Percentiles rank a stretch among this genome's conserved stretches.
Evolutionary conservation across 2,329 filamentous ascomycete genomes (phyloP).

Genomic region (Dryadomyces sulphureus): DNA sequence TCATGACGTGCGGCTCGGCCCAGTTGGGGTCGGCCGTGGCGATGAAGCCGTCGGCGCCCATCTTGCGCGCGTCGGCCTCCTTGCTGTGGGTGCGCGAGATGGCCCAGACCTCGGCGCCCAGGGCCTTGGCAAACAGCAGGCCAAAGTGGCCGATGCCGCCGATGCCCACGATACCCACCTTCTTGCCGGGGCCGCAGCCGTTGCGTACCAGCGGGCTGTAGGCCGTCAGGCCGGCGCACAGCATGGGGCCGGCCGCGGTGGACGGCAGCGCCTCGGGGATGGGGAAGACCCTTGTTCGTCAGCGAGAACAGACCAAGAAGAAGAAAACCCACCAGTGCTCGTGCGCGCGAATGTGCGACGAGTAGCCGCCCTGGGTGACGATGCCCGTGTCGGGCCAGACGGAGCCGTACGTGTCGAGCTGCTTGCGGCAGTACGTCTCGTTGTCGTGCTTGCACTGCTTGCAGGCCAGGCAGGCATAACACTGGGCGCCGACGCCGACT

Average conservation of each 20-base stretch:
- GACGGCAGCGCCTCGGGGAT: slow-evolving; percentile 59
- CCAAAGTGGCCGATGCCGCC: slow-evolving; percentile 61
- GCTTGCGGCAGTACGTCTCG: slow-evolving; percentile 52
- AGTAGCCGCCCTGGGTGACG: slow-evolving; percentile 43
- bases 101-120: slow-evolving; percentile 47
- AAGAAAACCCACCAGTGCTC: slow-evolving; percentile 47
- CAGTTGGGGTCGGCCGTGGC: slow-evolving; percentile 42
- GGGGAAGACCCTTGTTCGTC: slow-evolving; percentile 40
- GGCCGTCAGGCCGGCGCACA: slow-evolving; percentile 71
- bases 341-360: slow-evolving; percentile 32
- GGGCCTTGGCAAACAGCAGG: slow-evolving; percentile 52
- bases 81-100: slow-evolving; percentile 46
- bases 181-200: slow-evolving; percentile 62
- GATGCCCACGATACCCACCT: slow-evolving; percentile 60
- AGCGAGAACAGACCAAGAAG: neutral
- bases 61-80: slow-evolving; percentile 40
- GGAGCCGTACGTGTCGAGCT: slow-evolving; percentile 44
- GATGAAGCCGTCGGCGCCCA: slow-evolving; percentile 47
- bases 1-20: slow-evolving; percentile 41
- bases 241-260: slow-evolving; percentile 57
- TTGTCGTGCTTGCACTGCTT: slow-evolving; percentile 50
- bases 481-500: slow-evolving; percentile 56
- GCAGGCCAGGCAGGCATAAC: slow-evolving; percentile 49
- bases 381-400: slow-evolving; percentile 33
- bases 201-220: slow-evolving; percentile 67